Base-by-base conservation (phyloP, 1,284 basidiomycete species). In the Ustilago lituana region DNA sequence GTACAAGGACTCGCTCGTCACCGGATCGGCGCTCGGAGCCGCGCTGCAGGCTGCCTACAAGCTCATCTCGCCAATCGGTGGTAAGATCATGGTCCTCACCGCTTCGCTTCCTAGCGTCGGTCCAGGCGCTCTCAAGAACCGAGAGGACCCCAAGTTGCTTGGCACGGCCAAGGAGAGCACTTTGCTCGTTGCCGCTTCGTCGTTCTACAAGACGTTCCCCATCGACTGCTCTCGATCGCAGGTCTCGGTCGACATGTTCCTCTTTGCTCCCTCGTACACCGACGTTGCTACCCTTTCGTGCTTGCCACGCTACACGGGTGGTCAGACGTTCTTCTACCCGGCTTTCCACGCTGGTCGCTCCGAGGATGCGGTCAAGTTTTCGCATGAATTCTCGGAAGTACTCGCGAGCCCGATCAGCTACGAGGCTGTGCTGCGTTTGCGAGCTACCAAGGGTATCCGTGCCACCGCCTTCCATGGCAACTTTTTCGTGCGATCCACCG, bases 381-480 rank as follows among this genome's bases (percentile, higher is more conserved):
- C 95, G 0, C 94, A 94, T 77, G 96, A 98, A 83, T 95, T 98
- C 78, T 92, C 93, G 29, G 89, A 92, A 76, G 92, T 96, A 19
- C 84, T 99, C 46, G 91, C 93, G 3, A 92, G 90, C 86, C 93
- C 94, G 10, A 93, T 98, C 80, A 94, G 94, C 87, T 86, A 97
- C 72, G 96, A 98, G 83, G 95, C 94, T 15, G 93, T 99, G 59
- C 94, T 97, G 87, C 92, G 96, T 82, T 92, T 98, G 31, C 93
- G 96, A 69, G 94, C 94, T 24, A 55, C 76, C 48, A 27, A 76
- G 90, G 92, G 94, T 59, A 85, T 99, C 54, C 90, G 96, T 58
- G 94, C 98, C 90, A 90, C 93, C 5, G 92, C 93, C 1, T 99
- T 97, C 91, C 94, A 98, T 79, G 96, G 96, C 74, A 98, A 98